phyloP scores from a whole-genome alignment of 1,284 basidiomycete genomes.

The Malassezia caprae region DNA sequence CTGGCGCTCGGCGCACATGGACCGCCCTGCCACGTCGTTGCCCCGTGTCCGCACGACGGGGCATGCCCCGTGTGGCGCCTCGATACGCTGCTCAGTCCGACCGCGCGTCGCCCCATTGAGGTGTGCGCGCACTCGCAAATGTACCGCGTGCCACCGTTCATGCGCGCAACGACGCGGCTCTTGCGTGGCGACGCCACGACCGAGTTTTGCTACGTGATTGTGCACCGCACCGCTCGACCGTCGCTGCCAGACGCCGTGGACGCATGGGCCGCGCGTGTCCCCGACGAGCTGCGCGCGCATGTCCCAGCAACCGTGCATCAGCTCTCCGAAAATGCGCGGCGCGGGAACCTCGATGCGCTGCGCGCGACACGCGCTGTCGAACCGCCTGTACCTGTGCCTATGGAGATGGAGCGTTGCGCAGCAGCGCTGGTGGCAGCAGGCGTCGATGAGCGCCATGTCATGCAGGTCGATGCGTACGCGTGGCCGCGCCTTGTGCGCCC shows the following conservation, averaged over 20 bases:
- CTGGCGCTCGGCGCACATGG: slow-evolving; percentile 56
- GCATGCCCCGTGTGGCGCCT: slow-evolving; percentile 61
- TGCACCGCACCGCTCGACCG: slow-evolving; percentile 67
- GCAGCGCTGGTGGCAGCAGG: neutral
- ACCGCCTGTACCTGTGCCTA: neutral
- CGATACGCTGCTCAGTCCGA: slow-evolving; percentile 15
- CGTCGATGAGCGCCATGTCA: slow-evolving; percentile 19
- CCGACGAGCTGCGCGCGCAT: neutral
- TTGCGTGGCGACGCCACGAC: slow-evolving; percentile 71
- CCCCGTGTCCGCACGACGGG: slow-evolving; percentile 80
- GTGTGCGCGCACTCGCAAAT: slow-evolving; percentile 79
- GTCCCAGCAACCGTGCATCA: slow-evolving; percentile 1
- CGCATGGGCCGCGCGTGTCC: neutral
- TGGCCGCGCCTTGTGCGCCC: slow-evolving; percentile 88
- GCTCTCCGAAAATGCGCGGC: neutral
- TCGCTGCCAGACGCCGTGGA: slow-evolving; percentile 20
- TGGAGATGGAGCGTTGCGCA: neutral
- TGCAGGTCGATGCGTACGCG: slow-evolving; percentile 27
- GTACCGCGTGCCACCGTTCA: slow-evolving; percentile 71
- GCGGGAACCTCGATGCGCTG: slow-evolving; percentile 30
- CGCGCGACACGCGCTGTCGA: slow-evolving; percentile 2
- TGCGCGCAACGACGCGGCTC: slow-evolving; percentile 76
- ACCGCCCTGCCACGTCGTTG: slow-evolving; percentile 57
- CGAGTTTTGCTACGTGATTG: slow-evolving; percentile 79
- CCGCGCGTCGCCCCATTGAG: slow-evolving; percentile 37